A percentile compares a stretch with the other conserved stretches of the same genome.
Conservation (phyloP, 345 rosid species). For the Eucalyptus curtisii region DNA sequence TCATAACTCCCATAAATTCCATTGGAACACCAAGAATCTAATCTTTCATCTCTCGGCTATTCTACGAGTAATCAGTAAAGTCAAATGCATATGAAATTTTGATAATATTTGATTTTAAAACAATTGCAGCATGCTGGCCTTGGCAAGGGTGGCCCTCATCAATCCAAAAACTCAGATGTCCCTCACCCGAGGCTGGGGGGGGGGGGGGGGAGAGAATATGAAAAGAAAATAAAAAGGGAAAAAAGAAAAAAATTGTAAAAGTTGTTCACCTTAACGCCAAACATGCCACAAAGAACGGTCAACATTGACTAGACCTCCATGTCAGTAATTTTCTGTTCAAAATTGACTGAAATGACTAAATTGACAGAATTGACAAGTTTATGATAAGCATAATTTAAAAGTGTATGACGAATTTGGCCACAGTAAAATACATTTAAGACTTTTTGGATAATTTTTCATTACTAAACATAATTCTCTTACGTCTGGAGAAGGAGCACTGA, state of each 20-base stretch:
- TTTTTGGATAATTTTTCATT: not conserved
- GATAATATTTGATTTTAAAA: not conserved
- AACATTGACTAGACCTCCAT: too few species aligned
- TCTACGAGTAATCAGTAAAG: not conserved
- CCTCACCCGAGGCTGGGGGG: not conserved
- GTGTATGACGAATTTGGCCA: too few species aligned
- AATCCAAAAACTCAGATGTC: not conserved
- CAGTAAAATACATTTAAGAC: too few species aligned
- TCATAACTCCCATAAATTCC: not conserved
- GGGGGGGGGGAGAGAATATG: accelerated
- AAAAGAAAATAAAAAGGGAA: not conserved
- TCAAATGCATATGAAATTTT: not conserved
- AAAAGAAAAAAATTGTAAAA: too few species aligned
- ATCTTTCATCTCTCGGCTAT: not conserved
- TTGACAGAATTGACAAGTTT: too few species aligned
- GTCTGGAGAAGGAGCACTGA: not conserved
- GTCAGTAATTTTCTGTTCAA: accelerated
- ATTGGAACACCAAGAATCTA: not conserved
- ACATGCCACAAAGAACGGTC: not conserved
- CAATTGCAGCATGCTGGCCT: not conserved
- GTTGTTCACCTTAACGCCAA: not conserved
- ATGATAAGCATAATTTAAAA: too few species aligned
- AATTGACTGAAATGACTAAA: too few species aligned
- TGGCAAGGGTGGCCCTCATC: not conserved
- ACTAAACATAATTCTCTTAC: too few species aligned